Evolutionary conservation across 768 basidiomycete species (phyloP).

Genomic region (Mycena kentingensis): DNA sequence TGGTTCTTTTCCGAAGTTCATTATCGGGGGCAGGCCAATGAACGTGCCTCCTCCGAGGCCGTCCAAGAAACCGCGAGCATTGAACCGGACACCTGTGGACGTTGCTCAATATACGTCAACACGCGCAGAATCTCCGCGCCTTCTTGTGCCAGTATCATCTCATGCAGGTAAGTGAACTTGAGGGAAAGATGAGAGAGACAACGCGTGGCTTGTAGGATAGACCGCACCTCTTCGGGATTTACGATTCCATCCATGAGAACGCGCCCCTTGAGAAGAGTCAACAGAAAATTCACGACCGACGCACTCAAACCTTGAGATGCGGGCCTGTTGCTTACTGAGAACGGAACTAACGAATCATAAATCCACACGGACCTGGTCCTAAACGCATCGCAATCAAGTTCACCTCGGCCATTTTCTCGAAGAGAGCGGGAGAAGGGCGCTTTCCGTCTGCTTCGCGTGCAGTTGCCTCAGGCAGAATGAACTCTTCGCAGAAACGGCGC

Average conservation of each 20-base stretch:
- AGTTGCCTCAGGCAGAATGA: conserved; percentile 58
- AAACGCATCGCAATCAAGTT: conserved; percentile 75
- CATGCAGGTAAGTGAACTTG: conserved; percentile 83
- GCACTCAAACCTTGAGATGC: too few relatives aligned
- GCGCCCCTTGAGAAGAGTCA: conserved; percentile 57
- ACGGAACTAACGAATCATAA: too few relatives aligned
- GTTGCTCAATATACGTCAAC: conserved; percentile 43
- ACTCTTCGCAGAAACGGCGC: conserved; percentile 72
- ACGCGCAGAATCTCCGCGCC: too few relatives aligned
- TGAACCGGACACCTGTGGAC: neutral
- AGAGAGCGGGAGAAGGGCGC: conserved; percentile 71
- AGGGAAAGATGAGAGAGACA: neutral
- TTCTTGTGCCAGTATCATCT: conserved; percentile 74
- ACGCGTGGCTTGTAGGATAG: neutral
- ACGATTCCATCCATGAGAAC: conserved; percentile 73
- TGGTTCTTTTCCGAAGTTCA: conserved; percentile 75
- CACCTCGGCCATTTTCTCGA: conserved; percentile 67
- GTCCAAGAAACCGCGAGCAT: conserved; percentile 71
- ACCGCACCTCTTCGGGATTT: conserved; percentile 69
- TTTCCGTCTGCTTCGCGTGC: conserved; percentile 89
- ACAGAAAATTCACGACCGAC: too few relatives aligned
- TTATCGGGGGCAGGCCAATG: conserved; percentile 65
- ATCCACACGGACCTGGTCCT: conserved; percentile 74
- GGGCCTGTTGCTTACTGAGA: too few relatives aligned
- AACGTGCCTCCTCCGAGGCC: conserved; percentile 58